Conservation (phyloP, 352 stramenopile species). For the Pelagophyceae sp. region DNA sequence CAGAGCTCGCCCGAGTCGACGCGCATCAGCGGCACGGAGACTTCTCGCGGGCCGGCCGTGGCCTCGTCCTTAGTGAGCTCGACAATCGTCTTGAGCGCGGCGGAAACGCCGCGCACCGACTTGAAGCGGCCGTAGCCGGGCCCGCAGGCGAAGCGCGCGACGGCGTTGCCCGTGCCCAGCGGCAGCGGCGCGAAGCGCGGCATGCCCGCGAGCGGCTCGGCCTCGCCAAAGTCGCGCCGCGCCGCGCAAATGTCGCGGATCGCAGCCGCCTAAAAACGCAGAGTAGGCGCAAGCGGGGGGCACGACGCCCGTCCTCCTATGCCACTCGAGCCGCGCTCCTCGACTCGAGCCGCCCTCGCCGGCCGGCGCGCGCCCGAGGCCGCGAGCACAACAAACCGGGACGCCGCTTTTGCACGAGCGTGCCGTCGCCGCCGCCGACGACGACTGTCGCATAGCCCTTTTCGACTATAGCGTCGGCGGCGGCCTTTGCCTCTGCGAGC, state of each 20-base stretch:
- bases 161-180: constrained; percentile 15
- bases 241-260: background rate
- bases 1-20: constrained; percentile 24
- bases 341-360: too few relatives aligned
- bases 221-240: background rate
- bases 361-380: too few relatives aligned
- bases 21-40: background rate
- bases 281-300: too few relatives aligned
- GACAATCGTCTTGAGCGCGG: background rate
- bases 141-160: background rate
- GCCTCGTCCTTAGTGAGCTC: background rate
- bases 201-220: background rate
- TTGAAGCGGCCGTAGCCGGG: background rate
- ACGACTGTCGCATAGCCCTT: background rate
- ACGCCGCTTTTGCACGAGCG: too few relatives aligned
- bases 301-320: too few relatives aligned
- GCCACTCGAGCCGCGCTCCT: too few relatives aligned
- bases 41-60: background rate
- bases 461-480: background rate
- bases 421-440: background rate
- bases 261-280: background rate
- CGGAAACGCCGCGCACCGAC: background rate
- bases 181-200: background rate
- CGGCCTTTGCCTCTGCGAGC: background rate
- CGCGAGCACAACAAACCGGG: too few relatives aligned